Evolutionary conservation across 2,329 filamentous ascomycete genomes (phyloP).

Genomic region (Epichloe uncinata): DNA sequence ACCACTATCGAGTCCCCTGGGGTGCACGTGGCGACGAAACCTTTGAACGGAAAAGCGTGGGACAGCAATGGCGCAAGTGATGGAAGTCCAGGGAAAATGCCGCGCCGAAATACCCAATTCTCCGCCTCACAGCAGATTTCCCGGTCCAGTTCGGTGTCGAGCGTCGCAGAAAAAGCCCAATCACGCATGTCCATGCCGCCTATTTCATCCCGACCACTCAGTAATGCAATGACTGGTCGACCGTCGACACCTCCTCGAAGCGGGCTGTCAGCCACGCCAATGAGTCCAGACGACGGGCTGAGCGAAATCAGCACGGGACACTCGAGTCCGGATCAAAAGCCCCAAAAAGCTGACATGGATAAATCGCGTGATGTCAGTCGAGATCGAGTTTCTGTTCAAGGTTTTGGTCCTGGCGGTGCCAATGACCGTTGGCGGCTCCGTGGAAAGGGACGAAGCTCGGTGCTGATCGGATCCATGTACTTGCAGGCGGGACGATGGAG

Average conservation of each 20-base stretch:
- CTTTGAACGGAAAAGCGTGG: slow-evolving; percentile 29
- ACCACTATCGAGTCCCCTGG: slow-evolving; percentile 68
- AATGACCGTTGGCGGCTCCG: slow-evolving; percentile 69
- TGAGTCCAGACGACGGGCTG: slow-evolving; percentile 34
- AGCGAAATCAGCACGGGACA: slow-evolving; percentile 21
- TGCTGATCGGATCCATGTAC: slow-evolving; percentile 75
- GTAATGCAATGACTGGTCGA: slow-evolving; percentile 31
- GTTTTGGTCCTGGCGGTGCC: slow-evolving; percentile 57
- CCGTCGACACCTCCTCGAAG: slow-evolving; percentile 39
- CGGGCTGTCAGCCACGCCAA: slow-evolving; percentile 33
- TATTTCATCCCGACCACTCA: slow-evolving; percentile 30
- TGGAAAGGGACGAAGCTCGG: slow-evolving; percentile 64
- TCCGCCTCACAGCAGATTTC: slow-evolving; percentile 25
- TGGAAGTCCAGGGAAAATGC: slow-evolving; percentile 19
- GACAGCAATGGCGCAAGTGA: slow-evolving; percentile 23
- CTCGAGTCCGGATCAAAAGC: slow-evolving; percentile 28
- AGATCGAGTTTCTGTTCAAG: slow-evolving; percentile 50
- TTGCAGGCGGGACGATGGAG: slow-evolving; percentile 82
- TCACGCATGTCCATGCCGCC: slow-evolving; percentile 76
- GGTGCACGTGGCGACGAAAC: slow-evolving; percentile 26
- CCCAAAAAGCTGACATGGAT: slow-evolving; percentile 23
- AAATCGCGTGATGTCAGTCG: slow-evolving; percentile 37
- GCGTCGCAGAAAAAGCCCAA: slow-evolving; percentile 42
- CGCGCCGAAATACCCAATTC: slow-evolving; percentile 44
- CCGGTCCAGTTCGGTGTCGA: slow-evolving; percentile 41